Evolutionary conservation across 768 basidiomycete species (phyloP).

Genomic region (Mrakia gelida): DNA sequence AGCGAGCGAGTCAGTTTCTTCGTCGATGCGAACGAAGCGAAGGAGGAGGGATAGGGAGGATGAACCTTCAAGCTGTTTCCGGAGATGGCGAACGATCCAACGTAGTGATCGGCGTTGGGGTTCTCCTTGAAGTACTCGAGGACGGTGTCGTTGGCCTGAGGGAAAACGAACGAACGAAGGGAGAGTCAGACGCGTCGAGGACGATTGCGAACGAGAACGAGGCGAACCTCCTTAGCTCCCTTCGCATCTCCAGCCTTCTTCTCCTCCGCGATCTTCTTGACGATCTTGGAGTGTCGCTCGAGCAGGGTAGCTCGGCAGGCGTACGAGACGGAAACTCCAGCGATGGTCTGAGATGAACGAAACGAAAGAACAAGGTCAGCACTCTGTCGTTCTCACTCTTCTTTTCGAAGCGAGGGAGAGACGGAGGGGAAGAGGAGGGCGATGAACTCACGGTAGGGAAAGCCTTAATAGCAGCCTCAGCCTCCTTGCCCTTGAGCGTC

Average conservation of each 20-base stretch:
- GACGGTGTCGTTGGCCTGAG: constrained; percentile 66
- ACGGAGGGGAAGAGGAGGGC: background rate
- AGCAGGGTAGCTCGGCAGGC: constrained; percentile 73
- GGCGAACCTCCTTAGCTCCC: constrained; percentile 67
- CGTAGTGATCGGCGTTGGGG: constrained; percentile 62
- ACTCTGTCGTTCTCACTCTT: background rate
- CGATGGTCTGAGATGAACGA: constrained; percentile 69
- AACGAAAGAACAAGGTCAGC: background rate
- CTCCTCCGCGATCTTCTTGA: constrained; percentile 80
- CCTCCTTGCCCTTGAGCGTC: constrained; percentile 63
- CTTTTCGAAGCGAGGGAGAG: no score
- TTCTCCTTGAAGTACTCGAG: constrained; percentile 72
- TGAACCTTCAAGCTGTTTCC: constrained; percentile 80
- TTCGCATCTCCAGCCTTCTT: constrained; percentile 73
- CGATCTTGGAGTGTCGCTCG: constrained; percentile 63
- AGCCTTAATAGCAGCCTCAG: constrained; percentile 81
- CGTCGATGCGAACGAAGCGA: background rate
- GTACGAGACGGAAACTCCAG: constrained; percentile 82
- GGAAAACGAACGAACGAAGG: background rate
- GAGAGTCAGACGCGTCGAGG: background rate
- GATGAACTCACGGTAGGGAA: constrained; percentile 57
- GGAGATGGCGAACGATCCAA: constrained; percentile 63
- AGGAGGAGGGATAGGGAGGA: background rate
- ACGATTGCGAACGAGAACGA: background rate
- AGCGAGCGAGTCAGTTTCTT: background rate